Base-by-base conservation (phyloP, 2,329 filamentous ascomycete species). In the Fusarium palustre region DNA sequence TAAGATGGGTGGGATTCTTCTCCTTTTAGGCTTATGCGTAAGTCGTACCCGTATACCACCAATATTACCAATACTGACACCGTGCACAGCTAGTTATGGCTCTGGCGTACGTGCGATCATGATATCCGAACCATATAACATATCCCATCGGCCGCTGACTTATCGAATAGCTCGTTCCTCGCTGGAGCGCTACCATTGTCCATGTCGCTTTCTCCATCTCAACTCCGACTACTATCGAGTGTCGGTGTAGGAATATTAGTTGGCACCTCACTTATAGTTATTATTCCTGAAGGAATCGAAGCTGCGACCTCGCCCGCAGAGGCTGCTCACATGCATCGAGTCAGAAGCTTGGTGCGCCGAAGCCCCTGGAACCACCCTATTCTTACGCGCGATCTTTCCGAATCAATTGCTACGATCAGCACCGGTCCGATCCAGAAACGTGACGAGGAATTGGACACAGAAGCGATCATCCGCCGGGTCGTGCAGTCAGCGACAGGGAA, bases 271-370 rank as follows among this genome's bases (percentile, higher is more conserved):
- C 86, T 99, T 69, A 95, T 98, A 69, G 94, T 99, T 33, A 98
- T 99, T 76, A 97, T 99, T 75, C 96, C 96, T 1, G 96, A 99
- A 80, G 96, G 96, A 38, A 91, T 98, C 63, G 94, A 97, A 77
- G 95, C 96, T 5, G 86, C 97, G 59, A 93, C 96, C 72, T 89
- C 85, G 16, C 82, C 86, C 4, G 79, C 81, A 3, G 77, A 82
- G 59, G 71, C 77, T 9, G 68, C 78, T 12, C 81, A 83, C 47
- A 71, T 79, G 52, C 81, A 81, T 70, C 76, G 76, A 58, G 68
- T 76, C 18, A 72, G 78, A 59, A 76, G 70, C 31, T 56, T 81
- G 28, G 70, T 77, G 47, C 77, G 73, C 57, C 71, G 79, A 62
- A 75, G 72, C 33, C 79, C 79, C 3, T 78, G 73, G 74, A 72